Percentiles rank a stretch among this genome's conserved stretches.
These are phyloP conservation scores for Lycium ferocissimum DNA, from an alignment of 257 asterid genomes.

Conservation along the genomic window DNA sequence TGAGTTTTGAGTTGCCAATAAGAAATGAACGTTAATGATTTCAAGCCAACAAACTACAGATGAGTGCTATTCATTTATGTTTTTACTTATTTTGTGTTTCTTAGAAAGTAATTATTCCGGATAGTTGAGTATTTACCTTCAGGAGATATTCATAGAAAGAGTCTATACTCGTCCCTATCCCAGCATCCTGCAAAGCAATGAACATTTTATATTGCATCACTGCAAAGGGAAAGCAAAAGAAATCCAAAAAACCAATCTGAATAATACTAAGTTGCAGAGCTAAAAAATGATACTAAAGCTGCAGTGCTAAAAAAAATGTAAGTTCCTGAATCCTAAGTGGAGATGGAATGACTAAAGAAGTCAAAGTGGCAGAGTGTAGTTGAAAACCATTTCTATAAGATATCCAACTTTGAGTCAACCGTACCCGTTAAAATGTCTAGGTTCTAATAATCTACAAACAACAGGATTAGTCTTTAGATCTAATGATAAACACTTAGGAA, in stretches of 20 bases:
- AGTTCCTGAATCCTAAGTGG: constrained; percentile 3
- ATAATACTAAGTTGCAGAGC: neutral
- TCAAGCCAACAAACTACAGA: neutral
- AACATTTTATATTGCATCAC: constrained; percentile 35
- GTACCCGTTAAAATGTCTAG: neutral
- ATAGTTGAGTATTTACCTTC: constrained; percentile 63
- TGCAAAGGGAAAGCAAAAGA: constrained; percentile 15
- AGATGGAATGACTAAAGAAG: constrained; percentile 19
- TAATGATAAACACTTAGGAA: neutral
- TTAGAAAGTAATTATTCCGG: neutral
- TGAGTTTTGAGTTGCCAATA: neutral
- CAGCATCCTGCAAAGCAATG: constrained; percentile 87
- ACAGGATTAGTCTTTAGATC: neutral
- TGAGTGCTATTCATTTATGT: neutral
- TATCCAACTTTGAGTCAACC: constrained; percentile 4
- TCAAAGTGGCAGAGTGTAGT: constrained; percentile 4
- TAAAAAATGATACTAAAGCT: neutral
- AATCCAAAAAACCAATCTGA: neutral
- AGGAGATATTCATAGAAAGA: constrained; percentile 95
- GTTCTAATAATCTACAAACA: constrained; percentile 22
- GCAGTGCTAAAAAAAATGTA: neutral
- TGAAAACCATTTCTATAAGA: neutral
- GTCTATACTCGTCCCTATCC: constrained; percentile 98
- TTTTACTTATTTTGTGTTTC: neutral
- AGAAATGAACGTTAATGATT: constrained; percentile 2